A percentile compares a stretch with the other conserved stretches of the same genome.
Evolutionary conservation across 2,329 filamentous ascomycete species (phyloP).

Genomic region (Penicillium sp.): DNA sequence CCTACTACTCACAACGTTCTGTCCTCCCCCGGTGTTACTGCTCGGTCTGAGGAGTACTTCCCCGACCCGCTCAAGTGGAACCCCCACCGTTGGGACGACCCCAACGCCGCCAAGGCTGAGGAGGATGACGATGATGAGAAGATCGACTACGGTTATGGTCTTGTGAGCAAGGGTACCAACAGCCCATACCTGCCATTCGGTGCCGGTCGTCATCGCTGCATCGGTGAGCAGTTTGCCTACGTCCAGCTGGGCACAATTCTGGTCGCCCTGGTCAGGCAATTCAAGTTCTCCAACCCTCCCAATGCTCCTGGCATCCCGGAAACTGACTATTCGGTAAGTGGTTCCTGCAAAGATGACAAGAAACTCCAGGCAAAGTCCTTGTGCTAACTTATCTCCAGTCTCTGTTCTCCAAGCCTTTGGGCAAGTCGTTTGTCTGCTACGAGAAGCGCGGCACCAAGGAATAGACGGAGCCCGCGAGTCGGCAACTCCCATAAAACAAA

Average conservation of each 20-base stretch:
- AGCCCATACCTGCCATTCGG: slow-evolving; percentile 95
- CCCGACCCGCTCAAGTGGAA: slow-evolving; percentile 82
- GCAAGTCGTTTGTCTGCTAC: slow-evolving; percentile 73
- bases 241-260: slow-evolving; percentile 86
- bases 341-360: not conserved
- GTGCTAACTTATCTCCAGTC: slow-evolving; percentile 38
- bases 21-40: slow-evolving; percentile 80
- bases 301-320: slow-evolving; percentile 36
- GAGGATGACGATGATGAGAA: slow-evolving; percentile 66
- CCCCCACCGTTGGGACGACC: slow-evolving; percentile 83
- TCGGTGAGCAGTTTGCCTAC: slow-evolving; percentile 95
- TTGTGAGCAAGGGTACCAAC: slow-evolving; percentile 85
- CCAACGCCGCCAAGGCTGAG: slow-evolving; percentile 45
- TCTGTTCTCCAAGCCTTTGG: slow-evolving; percentile 72
- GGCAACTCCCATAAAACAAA: not conserved
- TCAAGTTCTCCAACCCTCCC: slow-evolving; percentile 71
- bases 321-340: slow-evolving; percentile 59
- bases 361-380: not conserved
- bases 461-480: slow-evolving; percentile 16
- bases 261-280: slow-evolving; percentile 72
- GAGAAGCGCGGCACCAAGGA: slow-evolving; percentile 53
- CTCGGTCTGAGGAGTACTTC: slow-evolving; percentile 73
- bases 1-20: slow-evolving; percentile 80
- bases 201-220: slow-evolving; percentile 88
- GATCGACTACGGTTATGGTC: slow-evolving; percentile 90